These are phyloP conservation scores for Cyphellophora attinorum DNA, from an alignment of 2,329 filamentous ascomycete genomes.

Conservation along the genomic window DNA sequence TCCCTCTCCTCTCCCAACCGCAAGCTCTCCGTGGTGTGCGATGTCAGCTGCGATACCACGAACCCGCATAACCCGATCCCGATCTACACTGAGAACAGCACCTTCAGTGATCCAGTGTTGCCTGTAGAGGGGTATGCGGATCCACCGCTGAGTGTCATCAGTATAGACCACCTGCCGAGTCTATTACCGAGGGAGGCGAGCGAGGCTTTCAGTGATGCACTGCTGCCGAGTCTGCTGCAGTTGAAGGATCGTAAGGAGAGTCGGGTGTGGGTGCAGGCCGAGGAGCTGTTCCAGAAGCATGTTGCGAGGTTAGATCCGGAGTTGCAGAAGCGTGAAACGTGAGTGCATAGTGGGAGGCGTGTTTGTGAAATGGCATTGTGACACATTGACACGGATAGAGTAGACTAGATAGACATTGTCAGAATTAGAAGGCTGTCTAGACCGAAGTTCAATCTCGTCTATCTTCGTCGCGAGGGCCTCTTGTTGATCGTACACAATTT, in stretches of 20 bases:
- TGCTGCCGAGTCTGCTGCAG: conserved; percentile 67
- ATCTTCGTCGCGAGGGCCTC: too few relatives aligned
- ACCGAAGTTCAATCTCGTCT: too few relatives aligned
- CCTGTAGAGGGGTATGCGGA: conserved; percentile 53
- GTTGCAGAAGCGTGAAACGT: conserved; percentile 20
- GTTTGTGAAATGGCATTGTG: too few relatives aligned
- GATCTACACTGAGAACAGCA: conserved; percentile 75
- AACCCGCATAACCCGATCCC: conserved; percentile 48
- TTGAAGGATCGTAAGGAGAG: conserved; percentile 66
- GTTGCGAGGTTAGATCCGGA: conserved; percentile 56
- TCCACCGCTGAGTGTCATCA: conserved; percentile 67
- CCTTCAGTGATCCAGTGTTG: conserved; percentile 81
- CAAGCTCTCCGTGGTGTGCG: conserved; percentile 69
- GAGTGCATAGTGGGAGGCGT: too few relatives aligned
- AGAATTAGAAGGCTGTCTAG: too few relatives aligned
- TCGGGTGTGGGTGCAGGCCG: conserved; percentile 72
- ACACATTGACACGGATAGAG: too few relatives aligned
- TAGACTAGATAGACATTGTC: too few relatives aligned
- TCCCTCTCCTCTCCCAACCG: conserved; percentile 54
- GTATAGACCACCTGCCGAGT: conserved; percentile 75
- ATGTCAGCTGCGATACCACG: conserved; percentile 46
- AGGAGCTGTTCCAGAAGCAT: conserved; percentile 68
- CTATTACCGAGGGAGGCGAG: conserved; percentile 78
- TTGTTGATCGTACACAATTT: too few relatives aligned
- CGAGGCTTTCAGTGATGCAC: conserved; percentile 70